phyloP scores from a whole-genome alignment of 75 land plant species.

The Pseudotsuga menziesii region DNA sequence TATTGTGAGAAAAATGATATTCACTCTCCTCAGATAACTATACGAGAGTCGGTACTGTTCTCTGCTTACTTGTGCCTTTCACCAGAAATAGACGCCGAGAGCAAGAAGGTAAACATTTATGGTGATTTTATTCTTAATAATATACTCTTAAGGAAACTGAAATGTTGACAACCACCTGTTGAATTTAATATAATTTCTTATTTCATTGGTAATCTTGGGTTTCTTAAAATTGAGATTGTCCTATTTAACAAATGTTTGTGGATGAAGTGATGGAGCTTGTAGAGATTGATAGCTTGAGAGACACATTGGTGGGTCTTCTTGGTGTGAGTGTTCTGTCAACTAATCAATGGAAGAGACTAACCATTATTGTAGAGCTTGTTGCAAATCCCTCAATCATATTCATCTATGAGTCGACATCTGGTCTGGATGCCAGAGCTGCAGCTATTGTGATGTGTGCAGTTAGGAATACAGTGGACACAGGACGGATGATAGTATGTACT shows the following conservation, averaged over 20 bases:
- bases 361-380: conserved; percentile 35
- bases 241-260: conserved; percentile 21
- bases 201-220: no score
- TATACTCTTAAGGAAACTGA: no score
- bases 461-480: conserved; percentile 37
- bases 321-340: conserved; percentile 28
- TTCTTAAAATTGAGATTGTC: not conserved
- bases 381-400: conserved; percentile 40
- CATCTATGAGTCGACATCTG: conserved; percentile 43
- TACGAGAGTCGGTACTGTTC: conserved; percentile 9
- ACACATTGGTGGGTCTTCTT: conserved; percentile 32
- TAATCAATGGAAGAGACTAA: conserved; percentile 36
- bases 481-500: conserved; percentile 33
- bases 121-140: no score
- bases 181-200: not conserved
- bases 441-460: conserved; percentile 26
- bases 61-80: conserved; percentile 18
- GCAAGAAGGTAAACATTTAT: conserved; percentile 3
- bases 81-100: conserved; percentile 8
- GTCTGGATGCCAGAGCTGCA: conserved; percentile 31
- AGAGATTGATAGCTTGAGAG: conserved; percentile 20
- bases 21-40: conserved; percentile 18
- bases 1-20: conserved; percentile 21
- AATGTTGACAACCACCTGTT: not conserved
- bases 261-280: conserved; percentile 37